Evolutionary conservation across 805 yeast genomes (phyloP).

Genomic region (Metschnikowia koreensis): DNA sequence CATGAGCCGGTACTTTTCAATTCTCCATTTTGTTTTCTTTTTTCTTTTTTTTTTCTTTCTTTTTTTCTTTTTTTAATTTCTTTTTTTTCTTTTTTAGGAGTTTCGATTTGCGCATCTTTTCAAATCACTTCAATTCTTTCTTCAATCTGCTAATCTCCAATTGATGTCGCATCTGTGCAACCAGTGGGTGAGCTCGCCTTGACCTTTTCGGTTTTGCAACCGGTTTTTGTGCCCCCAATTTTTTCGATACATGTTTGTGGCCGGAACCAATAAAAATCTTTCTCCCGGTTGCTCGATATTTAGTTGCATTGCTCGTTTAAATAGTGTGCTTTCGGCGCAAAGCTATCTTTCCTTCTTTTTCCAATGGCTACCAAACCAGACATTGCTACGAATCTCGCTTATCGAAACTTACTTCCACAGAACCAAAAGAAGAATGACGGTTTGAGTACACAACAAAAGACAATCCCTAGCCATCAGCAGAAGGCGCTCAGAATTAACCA

Average conservation of each 20-base stretch:
- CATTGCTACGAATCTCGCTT: slow-evolving; percentile 13
- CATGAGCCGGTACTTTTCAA: slow-evolving; percentile 29
- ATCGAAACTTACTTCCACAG: slow-evolving; percentile 6
- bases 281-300: background rate
- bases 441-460: slow-evolving; percentile 7
- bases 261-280: background rate
- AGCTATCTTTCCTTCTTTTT: background rate
- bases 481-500: slow-evolving; percentile 4
- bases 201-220: background rate
- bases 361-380: slow-evolving; percentile 12
- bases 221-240: background rate
- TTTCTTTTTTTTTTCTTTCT: background rate
- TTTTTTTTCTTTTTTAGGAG: background rate
- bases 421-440: slow-evolving; percentile 9
- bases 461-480: slow-evolving; percentile 11
- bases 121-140: too few relatives aligned
- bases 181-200: too few relatives aligned
- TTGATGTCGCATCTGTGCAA: too few relatives aligned
- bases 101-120: background rate
- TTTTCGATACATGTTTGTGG: background rate
- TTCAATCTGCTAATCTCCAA: too few relatives aligned
- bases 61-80: background rate
- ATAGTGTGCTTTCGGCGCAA: slow-evolving; percentile 3
- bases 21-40: background rate
- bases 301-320: background rate